Base-by-base conservation (phyloP, 192 early-diverging fungal genomes). In the Coemansia sp. region DNA sequence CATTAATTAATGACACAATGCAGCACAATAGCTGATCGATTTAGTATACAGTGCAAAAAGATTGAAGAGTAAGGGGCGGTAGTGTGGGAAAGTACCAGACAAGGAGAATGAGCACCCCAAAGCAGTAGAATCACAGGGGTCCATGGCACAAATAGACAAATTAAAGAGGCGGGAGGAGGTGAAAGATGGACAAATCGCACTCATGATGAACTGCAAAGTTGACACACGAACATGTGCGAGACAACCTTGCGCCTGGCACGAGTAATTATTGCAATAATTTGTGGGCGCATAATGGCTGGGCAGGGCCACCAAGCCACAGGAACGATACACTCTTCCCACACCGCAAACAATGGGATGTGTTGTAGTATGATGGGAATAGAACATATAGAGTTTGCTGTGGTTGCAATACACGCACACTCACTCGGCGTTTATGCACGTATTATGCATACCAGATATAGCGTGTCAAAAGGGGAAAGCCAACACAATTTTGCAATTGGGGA, bases 81-180 rank as follows among this genome's bases (percentile, higher is more conserved):
- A 26, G 47, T 60, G 59, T 60, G 59, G 59, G 59, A 60, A 49
- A 48, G 26, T 60, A 48, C 46, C 36, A 60, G 15, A 14, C 17
- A 31, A 60, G 40, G 19, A 23, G 26, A 28, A 28, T 28, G 14
- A 9, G 23, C 8, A 7, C 31, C 40, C 47, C 47, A 60, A 36
- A 26, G 59, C 28, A 60, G 59, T 60, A 60, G 26, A 4, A 28
- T 19, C 25, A 10, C 31, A 60, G 19, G 40, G 59, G 46, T 22
- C 28, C 52, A 54, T 54, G 15, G n/a, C 40, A 8, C 52, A 54
- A 54, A 54, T 54, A 54, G 26, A 54, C 26, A 54, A 28, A 54
- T 22, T 23, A 54, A 14, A 28, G 26, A 23, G 49, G 51, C 21
- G 52, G 15, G 52, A n/a, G 52, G 51, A 53, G 12, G 26, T 28